A percentile compares a stretch with the other conserved stretches of the same genome.
Evolutionary conservation across 164 flowering plant species (phyloP).

Genomic region (Dillenia suffruticosa): DNA sequence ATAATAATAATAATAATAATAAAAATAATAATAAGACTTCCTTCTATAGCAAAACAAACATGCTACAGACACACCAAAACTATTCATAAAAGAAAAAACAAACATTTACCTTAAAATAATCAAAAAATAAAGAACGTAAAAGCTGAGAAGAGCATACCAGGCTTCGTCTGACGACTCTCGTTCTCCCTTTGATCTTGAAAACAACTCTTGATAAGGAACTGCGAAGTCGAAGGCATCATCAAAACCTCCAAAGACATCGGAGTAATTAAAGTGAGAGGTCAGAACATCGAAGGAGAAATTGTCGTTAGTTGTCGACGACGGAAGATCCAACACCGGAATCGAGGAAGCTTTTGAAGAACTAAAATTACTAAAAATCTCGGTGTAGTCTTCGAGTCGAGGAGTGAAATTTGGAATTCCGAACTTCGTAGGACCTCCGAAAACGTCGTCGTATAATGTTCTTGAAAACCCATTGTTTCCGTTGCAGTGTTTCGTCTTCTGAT

Average conservation of each 20-base stretch:
- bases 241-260: slow-evolving; percentile 56
- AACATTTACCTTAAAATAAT: slow-evolving; percentile 11
- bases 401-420: slow-evolving; percentile 42
- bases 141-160: slow-evolving; percentile 19
- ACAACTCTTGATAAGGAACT: slow-evolving; percentile 45
- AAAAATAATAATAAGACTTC: neutral
- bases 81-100: slow-evolving; percentile 5
- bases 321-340: slow-evolving; percentile 68
- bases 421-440: slow-evolving; percentile 70
- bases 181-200: slow-evolving; percentile 16
- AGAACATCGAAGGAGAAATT: slow-evolving; percentile 25
- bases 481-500: slow-evolving; percentile 2
- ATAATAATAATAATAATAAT: neutral
- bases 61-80: neutral
- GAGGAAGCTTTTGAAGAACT: slow-evolving; percentile 47
- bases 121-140: slow-evolving; percentile 12
- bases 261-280: slow-evolving; percentile 48
- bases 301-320: slow-evolving; percentile 37
- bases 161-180: slow-evolving; percentile 17
- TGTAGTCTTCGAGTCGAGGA: slow-evolving; percentile 74
- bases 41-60: neutral
- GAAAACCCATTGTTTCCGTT: slow-evolving; percentile 23
- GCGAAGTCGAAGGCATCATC: slow-evolving; percentile 27
- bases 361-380: slow-evolving; percentile 76
- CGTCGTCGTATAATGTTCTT: slow-evolving; percentile 58